Conservation (phyloP, 2,329 filamentous ascomycete species). For the Aspergillus cejpii region DNA sequence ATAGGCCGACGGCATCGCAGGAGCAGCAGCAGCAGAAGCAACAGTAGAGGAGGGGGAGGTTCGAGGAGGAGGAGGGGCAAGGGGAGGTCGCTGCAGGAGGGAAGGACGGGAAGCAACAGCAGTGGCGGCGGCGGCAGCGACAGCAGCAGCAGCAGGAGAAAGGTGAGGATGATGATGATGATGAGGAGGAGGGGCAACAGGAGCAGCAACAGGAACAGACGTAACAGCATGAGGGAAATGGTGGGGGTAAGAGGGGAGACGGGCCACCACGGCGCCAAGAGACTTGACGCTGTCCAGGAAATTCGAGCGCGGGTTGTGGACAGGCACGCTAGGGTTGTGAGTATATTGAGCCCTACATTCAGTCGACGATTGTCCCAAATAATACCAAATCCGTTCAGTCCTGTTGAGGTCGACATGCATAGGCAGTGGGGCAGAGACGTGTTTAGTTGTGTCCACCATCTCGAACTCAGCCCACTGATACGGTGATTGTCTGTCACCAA, state of each 20-base stretch:
- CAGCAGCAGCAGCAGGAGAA: slow-evolving; percentile 13
- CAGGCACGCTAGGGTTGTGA: slow-evolving; percentile 56
- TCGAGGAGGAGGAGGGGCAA: slow-evolving; percentile 30
- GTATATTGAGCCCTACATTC: slow-evolving; percentile 89
- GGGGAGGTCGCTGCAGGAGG: slow-evolving; percentile 29
- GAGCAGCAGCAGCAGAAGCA: slow-evolving; percentile 31
- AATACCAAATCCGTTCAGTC: slow-evolving; percentile 76
- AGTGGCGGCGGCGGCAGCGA: slow-evolving; percentile 15
- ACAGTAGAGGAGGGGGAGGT: slow-evolving; percentile 19
- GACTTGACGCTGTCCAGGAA: slow-evolving; percentile 45
- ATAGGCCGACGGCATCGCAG: slow-evolving; percentile 42
- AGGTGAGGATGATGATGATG: slow-evolving; percentile 11
- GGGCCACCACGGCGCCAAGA: slow-evolving; percentile 29
- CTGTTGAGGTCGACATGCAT: slow-evolving; percentile 65
- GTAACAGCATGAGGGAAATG: slow-evolving; percentile 18
- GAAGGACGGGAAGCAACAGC: slow-evolving; percentile 24
- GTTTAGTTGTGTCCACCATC: slow-evolving; percentile 48
- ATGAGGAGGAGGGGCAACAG: slow-evolving; percentile 5
- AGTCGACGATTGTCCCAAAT: slow-evolving; percentile 77
- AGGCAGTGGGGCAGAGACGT: slow-evolving; percentile 53
- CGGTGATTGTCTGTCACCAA: slow-evolving; percentile 51
- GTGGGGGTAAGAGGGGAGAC: slow-evolving; percentile 24
- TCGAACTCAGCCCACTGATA: slow-evolving; percentile 77
- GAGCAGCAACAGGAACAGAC: not conserved
- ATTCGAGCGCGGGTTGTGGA: slow-evolving; percentile 46